These are phyloP conservation scores for Verticillium longisporum DNA, from an alignment of 2,329 filamentous ascomycete genomes.

Conservation along the genomic window DNA sequence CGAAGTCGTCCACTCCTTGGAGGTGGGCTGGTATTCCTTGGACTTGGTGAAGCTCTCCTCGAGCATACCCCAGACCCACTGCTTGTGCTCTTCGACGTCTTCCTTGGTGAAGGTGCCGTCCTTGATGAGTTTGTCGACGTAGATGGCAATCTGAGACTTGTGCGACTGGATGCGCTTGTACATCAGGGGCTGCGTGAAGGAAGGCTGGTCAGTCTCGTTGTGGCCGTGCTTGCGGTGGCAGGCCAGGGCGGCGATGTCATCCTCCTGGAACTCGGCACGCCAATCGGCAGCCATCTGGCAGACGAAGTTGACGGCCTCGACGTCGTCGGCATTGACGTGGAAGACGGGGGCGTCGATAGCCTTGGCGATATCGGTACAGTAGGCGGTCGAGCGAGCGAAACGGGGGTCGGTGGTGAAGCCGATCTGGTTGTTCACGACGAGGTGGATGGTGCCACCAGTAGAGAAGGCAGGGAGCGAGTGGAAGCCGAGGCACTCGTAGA, in stretches of 20 bases:
- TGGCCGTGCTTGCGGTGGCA: constrained; percentile 99
- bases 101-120: constrained; percentile 96
- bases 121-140: constrained; percentile 81
- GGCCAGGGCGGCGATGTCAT: constrained; percentile 95
- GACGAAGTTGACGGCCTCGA: constrained; percentile 96
- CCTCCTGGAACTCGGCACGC: constrained; percentile 97
- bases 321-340: constrained; percentile 98
- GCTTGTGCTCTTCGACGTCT: constrained; percentile 97
- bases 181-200: constrained; percentile 99
- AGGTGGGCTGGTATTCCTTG: constrained; percentile 93
- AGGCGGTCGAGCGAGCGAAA: constrained; percentile 93
- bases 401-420: constrained; percentile 98
- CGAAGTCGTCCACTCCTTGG: constrained; percentile 97
- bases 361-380: constrained; percentile 99
- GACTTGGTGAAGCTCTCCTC: constrained; percentile 96
- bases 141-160: constrained; percentile 79
- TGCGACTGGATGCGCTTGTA: constrained; percentile 94
- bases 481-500: constrained; percentile 98
- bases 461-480: constrained; percentile 93
- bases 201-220: constrained; percentile 99
- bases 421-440: constrained; percentile 99
- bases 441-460: constrained; percentile 92
- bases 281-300: constrained; percentile 96
- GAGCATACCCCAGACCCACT: constrained; percentile 99
- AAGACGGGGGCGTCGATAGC: constrained; percentile 97